Percentiles rank a stretch among this genome's conserved stretches.
Conservation (phyloP, 352 stramenopile species). For the Peronospora farinosa region DNA sequence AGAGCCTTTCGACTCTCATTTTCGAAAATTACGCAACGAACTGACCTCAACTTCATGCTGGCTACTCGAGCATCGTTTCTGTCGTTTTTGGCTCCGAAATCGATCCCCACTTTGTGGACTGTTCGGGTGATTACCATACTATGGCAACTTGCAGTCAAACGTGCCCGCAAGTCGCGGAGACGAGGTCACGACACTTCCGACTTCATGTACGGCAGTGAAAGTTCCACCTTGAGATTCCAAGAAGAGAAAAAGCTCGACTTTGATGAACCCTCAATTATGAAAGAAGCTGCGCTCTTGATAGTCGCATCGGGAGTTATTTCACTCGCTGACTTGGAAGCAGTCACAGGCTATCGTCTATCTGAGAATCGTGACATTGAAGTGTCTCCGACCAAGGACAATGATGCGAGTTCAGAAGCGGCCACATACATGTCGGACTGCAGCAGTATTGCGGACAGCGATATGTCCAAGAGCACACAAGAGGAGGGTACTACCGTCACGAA, state of each 20-base stretch:
- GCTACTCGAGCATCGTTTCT: conserved; percentile 6
- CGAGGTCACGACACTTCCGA: conserved; percentile 2
- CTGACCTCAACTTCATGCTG: conserved; percentile 11
- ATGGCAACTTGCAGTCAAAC: conserved; percentile 26
- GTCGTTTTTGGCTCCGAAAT: conserved; percentile 8
- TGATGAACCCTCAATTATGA: conserved; percentile 22
- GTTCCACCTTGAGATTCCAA: not conserved
- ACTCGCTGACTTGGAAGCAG: conserved; percentile 23
- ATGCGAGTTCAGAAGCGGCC: conserved; percentile 18
- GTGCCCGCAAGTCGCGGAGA: conserved; percentile 13
- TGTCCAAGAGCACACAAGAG: conserved; percentile 6
- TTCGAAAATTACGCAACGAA: conserved; percentile 11
- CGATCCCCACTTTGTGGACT: conserved; percentile 17
- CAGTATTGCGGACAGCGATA: conserved; percentile 15
- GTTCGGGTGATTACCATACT: conserved; percentile 21
- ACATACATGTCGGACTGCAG: conserved; percentile 23
- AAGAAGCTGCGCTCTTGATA: conserved; percentile 20
- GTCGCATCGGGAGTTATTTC: conserved; percentile 25
- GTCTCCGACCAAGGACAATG: conserved; percentile 13
- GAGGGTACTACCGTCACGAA: conserved; percentile 2
- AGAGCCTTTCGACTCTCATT: conserved; percentile 9
- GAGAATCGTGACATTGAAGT: conserved; percentile 2
- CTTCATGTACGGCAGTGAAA: conserved; percentile 10
- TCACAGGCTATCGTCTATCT: conserved; percentile 21
- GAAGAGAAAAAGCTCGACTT: conserved; percentile 2